Evolutionary conservation across 2,329 filamentous ascomycete genomes (phyloP).

Genomic region (Apiospora malaysiana): DNA sequence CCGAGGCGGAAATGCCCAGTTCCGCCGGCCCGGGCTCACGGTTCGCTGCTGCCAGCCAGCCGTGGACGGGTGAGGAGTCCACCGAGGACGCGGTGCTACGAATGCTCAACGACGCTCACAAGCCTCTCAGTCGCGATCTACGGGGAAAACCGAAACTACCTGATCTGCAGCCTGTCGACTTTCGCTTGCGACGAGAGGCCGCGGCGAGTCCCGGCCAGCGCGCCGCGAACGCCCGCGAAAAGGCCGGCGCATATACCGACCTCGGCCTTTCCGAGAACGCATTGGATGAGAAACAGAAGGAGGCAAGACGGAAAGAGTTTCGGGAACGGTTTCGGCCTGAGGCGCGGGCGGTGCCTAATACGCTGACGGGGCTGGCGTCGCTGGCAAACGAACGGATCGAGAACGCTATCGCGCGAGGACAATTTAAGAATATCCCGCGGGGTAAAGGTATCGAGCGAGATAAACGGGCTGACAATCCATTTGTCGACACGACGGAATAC

Average conservation of each 20-base stretch:
- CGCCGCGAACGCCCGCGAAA: slow-evolving; percentile 62
- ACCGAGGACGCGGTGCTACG: slow-evolving; percentile 78
- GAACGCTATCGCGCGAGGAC: slow-evolving; percentile 87
- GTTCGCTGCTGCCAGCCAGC: slow-evolving; percentile 64
- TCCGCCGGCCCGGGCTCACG: slow-evolving; percentile 72
- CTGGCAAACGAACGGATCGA: slow-evolving; percentile 91
- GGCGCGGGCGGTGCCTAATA: slow-evolving; percentile 75
- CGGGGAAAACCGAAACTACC: slow-evolving; percentile 53
- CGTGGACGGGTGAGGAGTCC: slow-evolving; percentile 80
- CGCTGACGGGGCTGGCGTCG: slow-evolving; percentile 78
- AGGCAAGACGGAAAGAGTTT: slow-evolving; percentile 74
- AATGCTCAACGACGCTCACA: slow-evolving; percentile 82
- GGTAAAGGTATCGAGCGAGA: slow-evolving; percentile 85
- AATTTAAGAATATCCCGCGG: slow-evolving; percentile 83
- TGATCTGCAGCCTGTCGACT: slow-evolving; percentile 54
- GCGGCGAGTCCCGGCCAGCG: slow-evolving; percentile 51
- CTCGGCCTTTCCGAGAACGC: slow-evolving; percentile 54
- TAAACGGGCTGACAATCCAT: slow-evolving; percentile 81
- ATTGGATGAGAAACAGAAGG: slow-evolving; percentile 74
- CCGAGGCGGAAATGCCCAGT: slow-evolving; percentile 53
- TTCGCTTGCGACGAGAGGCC: slow-evolving; percentile 52
- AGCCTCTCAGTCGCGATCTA: slow-evolving; percentile 63
- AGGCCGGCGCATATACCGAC: slow-evolving; percentile 57
- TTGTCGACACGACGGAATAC: slow-evolving; percentile 95
- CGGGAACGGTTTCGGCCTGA: slow-evolving; percentile 80